Base-by-base conservation (phyloP, 2,329 filamentous ascomycete species). In the Delphinella strobiligena region DNA sequence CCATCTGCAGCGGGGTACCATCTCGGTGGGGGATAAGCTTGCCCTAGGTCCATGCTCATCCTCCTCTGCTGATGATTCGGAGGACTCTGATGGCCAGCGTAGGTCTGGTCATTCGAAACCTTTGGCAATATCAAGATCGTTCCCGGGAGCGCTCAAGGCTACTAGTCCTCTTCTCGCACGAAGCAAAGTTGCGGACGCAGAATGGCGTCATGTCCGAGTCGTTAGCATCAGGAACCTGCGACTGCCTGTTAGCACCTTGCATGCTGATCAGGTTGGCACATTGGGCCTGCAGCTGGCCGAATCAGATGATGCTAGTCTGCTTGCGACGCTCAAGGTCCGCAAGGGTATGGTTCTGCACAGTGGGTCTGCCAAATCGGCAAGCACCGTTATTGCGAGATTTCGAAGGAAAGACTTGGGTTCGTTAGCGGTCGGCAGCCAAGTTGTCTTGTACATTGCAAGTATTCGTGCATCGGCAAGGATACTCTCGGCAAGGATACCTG, bases 171-270 rank as follows among this genome's bases (percentile, higher is more conserved):
- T 41, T 11, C 24, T 34, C 4, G 17, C 35, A 16, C n/a, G 18
- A 49, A 45, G 24, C 44, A 53, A 17, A 22, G 18, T 29, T 7
- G 34, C 36, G 3, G n/a, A 69, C 47, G 75, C 69, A 12, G 80
- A 85, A 59, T 96, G 89, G 89, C 78, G 84, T 46, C 70, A 71
- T 17, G 86, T 89, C 4, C 78, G 74, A 32, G 77, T 96, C 38
- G 79, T 84, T 33, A 96, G 88, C 50, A 79, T 95, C 32, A 80
- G 89, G 16, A 93, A 94, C 50, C 67, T 98, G 7, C 77, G 89
- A 4, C 67, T 95, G 3, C 85, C 89, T 0, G 87, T 95, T 0
- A 75, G 77, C 34, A 75, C 72, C 0, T 69, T 96, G 5, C 71
- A 79, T 37, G 71, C 79, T 12, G 86, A 85, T 8, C 89, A 98